A percentile compares a stretch with the other conserved stretches of the same genome.
phyloP scores from a whole-genome alignment of 306 rosid species.

The Vigna angularis region DNA sequence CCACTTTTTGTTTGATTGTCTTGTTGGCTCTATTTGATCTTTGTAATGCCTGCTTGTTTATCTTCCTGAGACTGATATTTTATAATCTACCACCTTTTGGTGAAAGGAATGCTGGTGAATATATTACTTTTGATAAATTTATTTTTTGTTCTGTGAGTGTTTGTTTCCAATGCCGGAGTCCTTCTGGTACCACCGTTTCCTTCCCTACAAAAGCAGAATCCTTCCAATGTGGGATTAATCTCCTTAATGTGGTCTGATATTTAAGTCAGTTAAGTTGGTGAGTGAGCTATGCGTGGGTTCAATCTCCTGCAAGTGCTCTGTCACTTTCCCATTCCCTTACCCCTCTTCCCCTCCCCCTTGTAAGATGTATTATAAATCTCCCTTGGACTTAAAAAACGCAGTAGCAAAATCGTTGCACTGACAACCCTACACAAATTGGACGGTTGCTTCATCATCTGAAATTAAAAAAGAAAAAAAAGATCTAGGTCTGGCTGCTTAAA shows the following conservation, averaged over 20 bases:
- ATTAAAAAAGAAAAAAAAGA: background rate
- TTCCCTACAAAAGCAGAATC: constrained; percentile 18
- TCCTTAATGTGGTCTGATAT: background rate
- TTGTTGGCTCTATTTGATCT: background rate
- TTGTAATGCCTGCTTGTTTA: constrained; percentile 5
- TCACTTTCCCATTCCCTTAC: background rate
- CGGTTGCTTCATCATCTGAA: constrained; percentile 9
- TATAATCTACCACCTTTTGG: constrained; percentile 13
- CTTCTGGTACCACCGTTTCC: background rate
- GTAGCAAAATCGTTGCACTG: constrained; percentile 27
- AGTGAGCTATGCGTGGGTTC: too few relatives aligned
- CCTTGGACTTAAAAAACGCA: background rate
- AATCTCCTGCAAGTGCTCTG: background rate
- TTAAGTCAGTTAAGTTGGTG: too few relatives aligned
- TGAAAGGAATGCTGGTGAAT: background rate
- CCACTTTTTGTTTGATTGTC: background rate
- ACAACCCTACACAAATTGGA: constrained; percentile 32
- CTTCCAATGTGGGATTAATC: background rate
- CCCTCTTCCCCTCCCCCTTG: background rate
- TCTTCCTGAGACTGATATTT: constrained; percentile 6
- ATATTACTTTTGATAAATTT: too few relatives aligned
- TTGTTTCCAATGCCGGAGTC: background rate
- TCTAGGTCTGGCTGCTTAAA: background rate
- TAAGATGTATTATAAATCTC: background rate
- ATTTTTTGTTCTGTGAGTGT: background rate